Evolutionary conservation across 2,329 filamentous ascomycete species (phyloP), one percentile per base, ranked within the genome.

Genomic region (Aspergillus vadensis): DNA sequence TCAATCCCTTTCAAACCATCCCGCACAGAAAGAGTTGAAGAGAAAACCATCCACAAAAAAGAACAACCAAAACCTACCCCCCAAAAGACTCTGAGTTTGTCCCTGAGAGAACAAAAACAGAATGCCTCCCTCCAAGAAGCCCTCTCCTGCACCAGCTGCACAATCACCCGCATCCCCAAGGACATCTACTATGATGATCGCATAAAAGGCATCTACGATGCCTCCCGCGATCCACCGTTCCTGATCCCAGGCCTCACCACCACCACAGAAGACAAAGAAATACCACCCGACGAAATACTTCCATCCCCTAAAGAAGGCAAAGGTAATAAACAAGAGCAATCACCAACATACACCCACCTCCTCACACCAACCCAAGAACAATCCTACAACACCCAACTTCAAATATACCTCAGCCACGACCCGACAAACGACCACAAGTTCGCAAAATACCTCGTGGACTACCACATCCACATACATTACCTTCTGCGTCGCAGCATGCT

Each of bases 401-500:
- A 51, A 14, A 15, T 14, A 2, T 56, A 55, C 32, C 12, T 32
- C 14, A n/a, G 27, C 5, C 56, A 66, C 21, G 57, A 62, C 15
- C 38, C 61, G 1, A 51, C 65, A 8, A 36, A 51, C 2, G 63
- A 66, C 23, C 15, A 59, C 3, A 53, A 65, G 1, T 69, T 71
- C 36, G 72, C 72, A 3, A 68, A 68, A 36, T 75, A 74, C 44
- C 63, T 64, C 15, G 64, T 73, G 4, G 72, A 75, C 44, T 72
- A 65, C n/a, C 74, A 76, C 51, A 69, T 76, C 19, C 70, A 70
- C 14, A 67, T 73, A 19, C 74, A 76, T 44, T 69, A 69, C 30
- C 62, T 72, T 21, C 30, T 59, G 2, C 61, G 63, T 2, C 63
- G 69, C 3, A 68, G 70, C 1, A 39, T 68, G 9, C 36, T 75